Evolutionary conservation across 805 yeast genomes (phyloP).

Genomic region (Wickerhamomyces rabaulensis): DNA sequence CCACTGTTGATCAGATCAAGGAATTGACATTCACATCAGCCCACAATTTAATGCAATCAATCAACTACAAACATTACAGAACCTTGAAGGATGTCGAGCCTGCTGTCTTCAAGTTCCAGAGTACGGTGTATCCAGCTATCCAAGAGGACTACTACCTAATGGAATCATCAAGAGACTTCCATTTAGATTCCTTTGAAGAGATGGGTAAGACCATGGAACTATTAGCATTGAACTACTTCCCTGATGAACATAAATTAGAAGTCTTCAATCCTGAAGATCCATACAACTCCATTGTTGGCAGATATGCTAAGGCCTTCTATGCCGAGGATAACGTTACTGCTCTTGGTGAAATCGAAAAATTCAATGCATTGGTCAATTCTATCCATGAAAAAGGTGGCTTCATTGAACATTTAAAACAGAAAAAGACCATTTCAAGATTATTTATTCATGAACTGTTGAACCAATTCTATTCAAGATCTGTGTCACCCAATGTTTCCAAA

Average conservation of each 20-base stretch:
- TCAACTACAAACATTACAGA: conserved; percentile 21
- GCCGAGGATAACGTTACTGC: conserved; percentile 26
- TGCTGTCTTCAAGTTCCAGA: conserved; percentile 20
- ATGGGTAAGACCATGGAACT: conserved; percentile 47
- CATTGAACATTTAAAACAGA: conserved; percentile 24
- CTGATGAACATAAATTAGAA: conserved; percentile 27
- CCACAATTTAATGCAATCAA: conserved; percentile 12
- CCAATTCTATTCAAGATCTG: conserved; percentile 70
- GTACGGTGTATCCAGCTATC: conserved; percentile 38
- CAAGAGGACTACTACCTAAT: conserved; percentile 45
- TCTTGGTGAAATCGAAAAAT: conserved; percentile 33
- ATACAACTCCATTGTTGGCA: conserved; percentile 32
- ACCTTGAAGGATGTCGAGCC: conserved; percentile 24
- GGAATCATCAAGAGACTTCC: conserved; percentile 44
- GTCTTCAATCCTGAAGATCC: conserved; percentile 33
- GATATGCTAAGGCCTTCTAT: conserved; percentile 30
- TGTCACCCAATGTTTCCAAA: conserved; percentile 64
- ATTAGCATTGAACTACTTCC: conserved; percentile 35
- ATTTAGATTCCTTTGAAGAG: conserved; percentile 59
- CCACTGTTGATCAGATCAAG: conserved; percentile 8
- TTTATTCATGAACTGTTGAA: conserved; percentile 65
- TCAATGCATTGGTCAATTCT: conserved; percentile 34
- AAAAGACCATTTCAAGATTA: conserved; percentile 31
- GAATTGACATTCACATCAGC: conserved; percentile 19
- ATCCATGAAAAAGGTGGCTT: conserved; percentile 28